These are phyloP conservation scores for Malus sieversii DNA, from an alignment of 306 rosid species.

Conservation along the genomic window DNA sequence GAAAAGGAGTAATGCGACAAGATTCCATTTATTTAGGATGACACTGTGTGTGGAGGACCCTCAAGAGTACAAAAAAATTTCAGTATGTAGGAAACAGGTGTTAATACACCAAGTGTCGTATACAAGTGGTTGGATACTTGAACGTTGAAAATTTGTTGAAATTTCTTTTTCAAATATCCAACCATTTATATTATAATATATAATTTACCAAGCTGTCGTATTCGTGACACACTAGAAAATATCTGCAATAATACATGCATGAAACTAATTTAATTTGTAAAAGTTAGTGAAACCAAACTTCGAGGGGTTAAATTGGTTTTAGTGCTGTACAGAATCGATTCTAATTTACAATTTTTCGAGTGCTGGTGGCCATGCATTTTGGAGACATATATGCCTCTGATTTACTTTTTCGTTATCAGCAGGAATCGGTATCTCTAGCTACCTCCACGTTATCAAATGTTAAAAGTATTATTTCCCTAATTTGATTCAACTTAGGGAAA, in stretches of 20 bases:
- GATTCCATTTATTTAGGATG: neutral
- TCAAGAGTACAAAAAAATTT: no score
- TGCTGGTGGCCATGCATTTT: no score
- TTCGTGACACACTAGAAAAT: no score
- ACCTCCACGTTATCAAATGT: neutral
- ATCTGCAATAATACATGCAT: neutral
- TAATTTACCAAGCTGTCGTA: accelerated
- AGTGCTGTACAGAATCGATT: neutral
- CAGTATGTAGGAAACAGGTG: no score
- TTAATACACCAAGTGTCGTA: no score
- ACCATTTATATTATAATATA: no score
- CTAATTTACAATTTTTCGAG: neutral
- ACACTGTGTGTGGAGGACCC: neutral
- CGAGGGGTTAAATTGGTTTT: neutral
- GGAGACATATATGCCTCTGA: neutral
- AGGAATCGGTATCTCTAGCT: neutral
- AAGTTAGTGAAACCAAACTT: neutral
- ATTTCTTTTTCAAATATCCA: no score
- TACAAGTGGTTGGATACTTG: no score
- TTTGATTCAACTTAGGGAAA: neutral
- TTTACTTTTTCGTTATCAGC: neutral
- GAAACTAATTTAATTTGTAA: neutral
- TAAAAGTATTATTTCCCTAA: neutral
- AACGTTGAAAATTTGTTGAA: no score
- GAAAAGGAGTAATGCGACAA: neutral